These are phyloP conservation scores for Cystobasidiaceae sp. DNA, from an alignment of 1,284 basidiomycete species.

Conservation along the genomic window DNA sequence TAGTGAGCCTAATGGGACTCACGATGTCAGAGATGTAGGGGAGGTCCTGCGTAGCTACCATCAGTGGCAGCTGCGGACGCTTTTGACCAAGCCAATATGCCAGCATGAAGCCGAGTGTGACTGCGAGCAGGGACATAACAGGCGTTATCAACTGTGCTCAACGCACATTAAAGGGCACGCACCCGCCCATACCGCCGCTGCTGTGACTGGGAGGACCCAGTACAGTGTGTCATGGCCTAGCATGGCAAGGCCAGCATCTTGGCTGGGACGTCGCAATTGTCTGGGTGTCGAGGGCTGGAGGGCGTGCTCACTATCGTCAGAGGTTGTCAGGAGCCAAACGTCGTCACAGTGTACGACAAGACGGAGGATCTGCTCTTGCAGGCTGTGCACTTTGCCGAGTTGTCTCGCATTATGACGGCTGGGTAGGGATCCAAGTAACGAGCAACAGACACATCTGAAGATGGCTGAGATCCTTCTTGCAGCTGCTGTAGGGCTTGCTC, in stretches of 20 bases:
- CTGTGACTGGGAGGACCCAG: not conserved
- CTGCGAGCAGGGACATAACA: not conserved
- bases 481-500: not conserved
- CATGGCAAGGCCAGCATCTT: too few species aligned
- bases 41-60: not conserved
- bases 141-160: not conserved
- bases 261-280: too few species aligned
- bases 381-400: too few species aligned
- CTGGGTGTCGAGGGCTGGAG: too few species aligned
- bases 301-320: too few species aligned
- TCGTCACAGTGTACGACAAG: too few species aligned
- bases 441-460: too few species aligned
- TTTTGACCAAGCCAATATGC: not conserved
- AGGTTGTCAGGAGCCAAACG: too few species aligned
- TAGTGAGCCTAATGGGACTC: not conserved
- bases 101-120: not conserved
- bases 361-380: too few species aligned
- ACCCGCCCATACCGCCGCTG: not conserved
- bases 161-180: not conserved
- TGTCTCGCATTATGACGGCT: too few species aligned
- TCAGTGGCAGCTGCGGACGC: not conserved
- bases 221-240: not conserved
- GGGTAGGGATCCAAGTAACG: too few species aligned
- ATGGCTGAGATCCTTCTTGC: too few species aligned
- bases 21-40: not conserved